These are phyloP conservation scores for Spathaspora boniae DNA, from an alignment of 805 yeast genomes.

Conservation along the genomic window DNA sequence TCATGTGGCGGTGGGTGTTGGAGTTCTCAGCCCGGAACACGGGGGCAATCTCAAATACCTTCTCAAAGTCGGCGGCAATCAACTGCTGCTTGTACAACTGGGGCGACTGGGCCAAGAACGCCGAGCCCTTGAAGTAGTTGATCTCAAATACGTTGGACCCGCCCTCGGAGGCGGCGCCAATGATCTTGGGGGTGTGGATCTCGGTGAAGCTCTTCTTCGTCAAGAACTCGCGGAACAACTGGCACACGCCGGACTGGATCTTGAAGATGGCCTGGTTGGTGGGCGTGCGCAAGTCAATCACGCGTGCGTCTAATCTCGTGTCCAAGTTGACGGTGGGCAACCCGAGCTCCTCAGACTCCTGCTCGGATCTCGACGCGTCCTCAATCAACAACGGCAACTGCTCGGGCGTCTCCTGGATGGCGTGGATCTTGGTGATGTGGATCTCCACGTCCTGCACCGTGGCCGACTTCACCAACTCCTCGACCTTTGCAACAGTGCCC, in stretches of 20 bases:
- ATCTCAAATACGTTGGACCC: slow-evolving; percentile 97
- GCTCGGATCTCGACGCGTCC: slow-evolving; percentile 94
- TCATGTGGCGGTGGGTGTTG: slow-evolving; percentile 98
- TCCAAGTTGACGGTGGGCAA: slow-evolving; percentile 94
- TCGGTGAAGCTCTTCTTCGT: slow-evolving; percentile 69
- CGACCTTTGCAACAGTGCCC: slow-evolving; percentile 81
- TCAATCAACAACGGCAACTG: slow-evolving; percentile 92
- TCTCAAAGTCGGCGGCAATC: slow-evolving; percentile 96
- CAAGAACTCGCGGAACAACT: slow-evolving; percentile 86
- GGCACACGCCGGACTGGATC: slow-evolving; percentile 86
- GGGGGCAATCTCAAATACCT: slow-evolving; percentile 94
- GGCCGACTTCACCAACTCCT: slow-evolving; percentile 83
- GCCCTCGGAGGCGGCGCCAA: slow-evolving; percentile 96
- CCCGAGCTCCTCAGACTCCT: slow-evolving; percentile 87
- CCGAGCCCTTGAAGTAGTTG: slow-evolving; percentile 86
- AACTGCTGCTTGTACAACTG: slow-evolving; percentile 97
- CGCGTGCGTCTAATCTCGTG: slow-evolving; percentile 92
- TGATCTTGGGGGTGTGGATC: slow-evolving; percentile 92
- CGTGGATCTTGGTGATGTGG: slow-evolving; percentile 65
- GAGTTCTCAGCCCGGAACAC: slow-evolving; percentile 99
- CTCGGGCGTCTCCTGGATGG: slow-evolving; percentile 85
- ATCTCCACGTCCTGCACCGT: slow-evolving; percentile 90
- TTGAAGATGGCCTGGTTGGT: slow-evolving; percentile 97
- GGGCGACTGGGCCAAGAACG: slow-evolving; percentile 96
- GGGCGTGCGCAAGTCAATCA: slow-evolving; percentile 92